Conservation (phyloP, 805 yeast species). For the Naumovozyma castellii region DNA sequence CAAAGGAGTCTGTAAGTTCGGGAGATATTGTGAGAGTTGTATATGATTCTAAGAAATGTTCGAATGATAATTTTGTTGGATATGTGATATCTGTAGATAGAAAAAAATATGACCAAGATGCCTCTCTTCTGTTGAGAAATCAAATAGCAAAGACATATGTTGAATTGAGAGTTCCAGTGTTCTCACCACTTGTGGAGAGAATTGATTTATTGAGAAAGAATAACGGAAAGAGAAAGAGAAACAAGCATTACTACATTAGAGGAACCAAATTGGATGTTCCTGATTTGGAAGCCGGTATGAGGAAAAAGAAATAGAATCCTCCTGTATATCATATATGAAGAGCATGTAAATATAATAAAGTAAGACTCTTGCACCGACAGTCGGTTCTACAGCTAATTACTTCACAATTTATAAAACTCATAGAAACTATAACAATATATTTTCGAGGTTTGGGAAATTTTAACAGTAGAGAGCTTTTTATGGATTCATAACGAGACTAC, state of each 20-base stretch:
- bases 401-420: no score
- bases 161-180: constrained; percentile 72
- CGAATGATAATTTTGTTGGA: constrained; percentile 63
- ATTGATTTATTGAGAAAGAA: constrained; percentile 66
- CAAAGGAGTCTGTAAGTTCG: constrained; percentile 48
- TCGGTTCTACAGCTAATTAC: no score
- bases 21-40: constrained; percentile 78
- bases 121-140: constrained; percentile 74
- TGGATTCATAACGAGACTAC: no score
- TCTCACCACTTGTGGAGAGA: constrained; percentile 66
- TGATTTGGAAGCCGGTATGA: constrained; percentile 45
- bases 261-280: constrained; percentile 67
- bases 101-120: constrained; percentile 46
- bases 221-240: constrained; percentile 57
- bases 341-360: no score
- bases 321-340: no score
- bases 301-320: constrained; percentile 19
- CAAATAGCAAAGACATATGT: constrained; percentile 76
- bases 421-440: no score
- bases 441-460: no score
- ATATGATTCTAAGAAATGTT: constrained; percentile 45
- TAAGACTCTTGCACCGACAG: no score
- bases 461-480: no score
- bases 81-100: constrained; percentile 70
- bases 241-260: constrained; percentile 86